Base-by-base conservation (phyloP, 192 early-diverging fungal species). In the Podila horticola region DNA sequence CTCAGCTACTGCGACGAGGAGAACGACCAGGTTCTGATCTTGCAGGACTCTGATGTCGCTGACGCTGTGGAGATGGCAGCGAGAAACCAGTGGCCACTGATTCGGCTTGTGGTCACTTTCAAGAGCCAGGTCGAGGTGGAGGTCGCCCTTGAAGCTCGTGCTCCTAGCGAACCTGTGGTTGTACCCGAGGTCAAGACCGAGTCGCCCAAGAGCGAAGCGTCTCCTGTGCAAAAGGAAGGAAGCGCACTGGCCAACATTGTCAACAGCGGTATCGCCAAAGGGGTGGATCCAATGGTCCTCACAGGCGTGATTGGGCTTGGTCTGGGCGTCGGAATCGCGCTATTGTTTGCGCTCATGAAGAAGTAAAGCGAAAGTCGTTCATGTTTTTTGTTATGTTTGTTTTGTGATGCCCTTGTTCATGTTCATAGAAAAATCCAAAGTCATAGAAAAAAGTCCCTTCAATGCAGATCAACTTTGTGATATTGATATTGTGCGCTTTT, bases 1-100 rank as follows among this genome's bases (percentile, higher is more conserved):
- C 61, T 68, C 52, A 74, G 30, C 72, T 97, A 96, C 62, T 84
- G 93, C 61, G 96, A 97, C 74, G 96, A 97, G 48, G 96, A 97
- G 34, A 91, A 90, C 38, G 96, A 97, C 79, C 68, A 85, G 59
- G 92, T 97, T 10, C 83, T 91, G 61, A 85, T 97, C 45, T 84
- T 87, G 22, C 79, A 85, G 11, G 89, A 92, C 36, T 77, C 87
- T 2, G 96, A 96, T 74, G 82, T 97, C 51, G 83, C 86, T 30
- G 94, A 95, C 48, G 96, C 96, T 17, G 91, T 96, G 3, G 69
- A 83, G 13, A 86, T 95, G 84, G 94, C 96, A 17, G 62, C 34
- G 22, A 48, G 74, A 7, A 68, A 75, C 66, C 74, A 64, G 29
- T 75, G 74, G 74, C 29, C 61, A 6, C 26, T 75, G 52, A 69